Evolutionary conservation across 306 rosid species (phyloP).

Genomic region (Comarum palustre): DNA sequence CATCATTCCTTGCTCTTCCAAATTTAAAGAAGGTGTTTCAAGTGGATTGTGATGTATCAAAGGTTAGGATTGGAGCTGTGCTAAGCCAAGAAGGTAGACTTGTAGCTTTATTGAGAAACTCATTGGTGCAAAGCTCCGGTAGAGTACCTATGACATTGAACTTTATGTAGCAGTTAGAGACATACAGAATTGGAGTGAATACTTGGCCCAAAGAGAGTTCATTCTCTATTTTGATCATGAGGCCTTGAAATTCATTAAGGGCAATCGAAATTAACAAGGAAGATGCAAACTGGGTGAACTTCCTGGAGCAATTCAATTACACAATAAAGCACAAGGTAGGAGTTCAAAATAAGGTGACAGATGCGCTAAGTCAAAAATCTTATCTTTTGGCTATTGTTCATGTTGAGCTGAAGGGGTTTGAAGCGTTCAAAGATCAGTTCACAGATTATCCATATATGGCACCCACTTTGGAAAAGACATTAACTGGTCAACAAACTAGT

Average conservation of each 20-base stretch:
- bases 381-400: not conserved
- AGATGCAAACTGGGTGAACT: not conserved
- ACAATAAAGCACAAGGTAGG: not conserved
- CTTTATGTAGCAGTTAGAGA: not conserved
- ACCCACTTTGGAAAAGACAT: not conserved
- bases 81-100: not conserved
- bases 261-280: not conserved
- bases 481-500: not conserved
- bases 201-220: not conserved
- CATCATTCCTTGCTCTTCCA: not conserved
- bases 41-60: not conserved
- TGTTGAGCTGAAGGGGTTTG: not conserved
- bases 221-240: not conserved
- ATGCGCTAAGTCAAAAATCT: not conserved
- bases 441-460: not conserved
- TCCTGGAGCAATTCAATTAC: not conserved
- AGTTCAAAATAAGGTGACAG: not conserved
- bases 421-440: not conserved
- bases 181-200: not conserved
- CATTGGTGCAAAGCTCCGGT: not conserved
- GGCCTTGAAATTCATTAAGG: not conserved
- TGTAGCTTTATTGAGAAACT: not conserved
- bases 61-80: not conserved
- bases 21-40: not conserved
- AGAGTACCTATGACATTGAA: not conserved